phyloP scores from a whole-genome alignment of 768 basidiomycete species.

The Russula sp. region DNA sequence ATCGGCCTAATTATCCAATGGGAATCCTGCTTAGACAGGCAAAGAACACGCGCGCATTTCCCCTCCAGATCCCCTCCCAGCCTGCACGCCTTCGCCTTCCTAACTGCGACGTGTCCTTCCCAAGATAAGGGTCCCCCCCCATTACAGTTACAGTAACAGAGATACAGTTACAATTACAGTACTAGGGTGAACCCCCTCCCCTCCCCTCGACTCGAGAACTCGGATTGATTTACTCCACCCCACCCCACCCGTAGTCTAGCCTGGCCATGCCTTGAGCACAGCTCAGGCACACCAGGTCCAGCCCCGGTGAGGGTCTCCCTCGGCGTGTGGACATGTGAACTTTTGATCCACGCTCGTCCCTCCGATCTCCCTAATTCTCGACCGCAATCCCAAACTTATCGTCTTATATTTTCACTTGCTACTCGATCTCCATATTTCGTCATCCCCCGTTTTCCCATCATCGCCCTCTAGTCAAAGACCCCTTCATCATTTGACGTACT shows the following conservation, averaged over 20 bases:
- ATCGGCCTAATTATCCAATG: slow-evolving; percentile 22
- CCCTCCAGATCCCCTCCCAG: background rate
- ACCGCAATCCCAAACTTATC: slow-evolving; percentile 3
- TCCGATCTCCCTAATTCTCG: slow-evolving; percentile 20
- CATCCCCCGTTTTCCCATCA: slow-evolving; percentile 10
- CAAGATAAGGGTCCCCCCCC: slow-evolving; percentile 12
- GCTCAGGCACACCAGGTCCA: slow-evolving; percentile 13
- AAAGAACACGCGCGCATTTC: background rate
- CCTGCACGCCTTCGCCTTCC: slow-evolving; percentile 5
- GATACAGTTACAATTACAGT: slow-evolving; percentile 1
- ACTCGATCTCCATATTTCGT: slow-evolving; percentile 6
- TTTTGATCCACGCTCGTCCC: slow-evolving; percentile 17
- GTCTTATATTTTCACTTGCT: background rate
- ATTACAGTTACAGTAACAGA: background rate
- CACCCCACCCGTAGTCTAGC: slow-evolving; percentile 6
- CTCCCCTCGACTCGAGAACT: background rate
- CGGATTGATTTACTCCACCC: too few relatives aligned
- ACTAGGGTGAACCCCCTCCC: background rate
- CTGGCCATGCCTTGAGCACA: slow-evolving; percentile 4
- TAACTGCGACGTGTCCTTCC: slow-evolving; percentile 6
- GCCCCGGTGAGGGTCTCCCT: slow-evolving; percentile 1
- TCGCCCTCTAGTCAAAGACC: slow-evolving; percentile 3
- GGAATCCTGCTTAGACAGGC: slow-evolving; percentile 1
- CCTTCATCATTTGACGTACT: slow-evolving; percentile 17
- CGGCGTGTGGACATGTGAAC: background rate